phyloP scores from a whole-genome alignment of 768 basidiomycete species.

The Mycena chlorophos region DNA sequence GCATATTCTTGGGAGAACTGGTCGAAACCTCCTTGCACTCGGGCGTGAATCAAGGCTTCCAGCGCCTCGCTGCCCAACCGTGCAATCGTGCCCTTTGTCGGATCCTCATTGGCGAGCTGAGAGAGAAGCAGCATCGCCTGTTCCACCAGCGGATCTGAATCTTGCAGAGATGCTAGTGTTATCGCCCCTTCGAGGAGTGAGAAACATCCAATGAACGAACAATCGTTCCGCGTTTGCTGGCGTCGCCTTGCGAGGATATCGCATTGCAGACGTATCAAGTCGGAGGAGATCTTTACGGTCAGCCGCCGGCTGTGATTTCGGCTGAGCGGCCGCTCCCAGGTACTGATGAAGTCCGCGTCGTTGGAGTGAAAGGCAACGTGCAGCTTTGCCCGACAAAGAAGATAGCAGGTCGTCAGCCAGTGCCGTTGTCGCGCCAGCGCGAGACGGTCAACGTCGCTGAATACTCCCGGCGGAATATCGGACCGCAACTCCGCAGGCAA shows the following conservation, averaged over 20 bases:
- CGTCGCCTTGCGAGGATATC: conserved; percentile 33
- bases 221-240: conserved; percentile 33
- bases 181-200: conserved; percentile 50
- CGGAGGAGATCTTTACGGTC: conserved; percentile 41
- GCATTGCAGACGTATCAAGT: conserved; percentile 46
- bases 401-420: conserved; percentile 48
- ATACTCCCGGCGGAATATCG: conserved; percentile 28
- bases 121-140: conserved; percentile 39
- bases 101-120: conserved; percentile 35
- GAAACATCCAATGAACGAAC: conserved; percentile 46
- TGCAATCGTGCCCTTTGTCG: conserved; percentile 40
- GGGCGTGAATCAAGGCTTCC: conserved; percentile 31
- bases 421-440: conserved; percentile 43
- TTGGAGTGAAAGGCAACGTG: conserved; percentile 44
- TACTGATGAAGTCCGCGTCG: conserved; percentile 20
- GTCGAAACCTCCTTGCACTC: too few species aligned
- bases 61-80: conserved; percentile 42
- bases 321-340: conserved; percentile 26
- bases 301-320: conserved; percentile 36
- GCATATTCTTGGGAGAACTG: not conserved
- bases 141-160: conserved; percentile 40
- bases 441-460: conserved; percentile 27
- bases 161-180: conserved; percentile 42
- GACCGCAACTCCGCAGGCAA: conserved; percentile 43
- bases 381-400: conserved; percentile 45